Evolutionary conservation across 1,284 basidiomycete genomes (phyloP), one percentile per base, ranked within the genome.

Genomic region (Porogramme epimiltina): DNA sequence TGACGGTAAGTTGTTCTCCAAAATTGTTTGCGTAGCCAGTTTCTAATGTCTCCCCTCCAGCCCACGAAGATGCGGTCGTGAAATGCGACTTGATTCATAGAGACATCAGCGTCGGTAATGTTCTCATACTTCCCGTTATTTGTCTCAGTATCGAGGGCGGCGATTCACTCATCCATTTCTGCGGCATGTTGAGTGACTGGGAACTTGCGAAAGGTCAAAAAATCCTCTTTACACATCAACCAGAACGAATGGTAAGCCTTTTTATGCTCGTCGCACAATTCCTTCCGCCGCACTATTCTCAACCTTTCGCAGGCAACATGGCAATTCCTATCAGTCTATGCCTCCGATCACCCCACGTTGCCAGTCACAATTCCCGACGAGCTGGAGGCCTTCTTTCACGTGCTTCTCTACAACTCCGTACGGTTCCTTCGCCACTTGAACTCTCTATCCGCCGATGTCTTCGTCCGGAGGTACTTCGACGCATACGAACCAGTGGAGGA

Each of bases 21-120:
- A 9, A 9, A 13, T 16, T n/a, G 28, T 37, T 16, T 6, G 16
- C n/a, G n/a, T 37, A 3, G 19, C 15, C 13, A 31, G 9, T 8
- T 16, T 37, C 9, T 9, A 13, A 37, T 16, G 34, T 16, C 2
- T 15, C 40, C 13, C 13, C 28, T 2, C 19, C 36, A 55, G 54
- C 46, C 11, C 54, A 55, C 41, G 18, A 42, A 23, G 18, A 34
- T 1, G 54, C 54, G 2, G 36, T 26, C 19, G 15, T 25, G 8
- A 9, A 22, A 5, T 39, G 23, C 37, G 4, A 36, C 0, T 13
- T 52, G 2, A 24, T 55, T 1, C 56, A 58, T 18, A 42, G 56
- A 3, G 56, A 58, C 18, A 40, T 58, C 31, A 58, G 56, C 41
- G 31, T 4, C 2, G 53, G 53, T 5, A 58, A 58, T 31, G 18